Conservation (phyloP, 2,329 filamentous ascomycete species). For the Cladosporium austrohemisphaericum region DNA sequence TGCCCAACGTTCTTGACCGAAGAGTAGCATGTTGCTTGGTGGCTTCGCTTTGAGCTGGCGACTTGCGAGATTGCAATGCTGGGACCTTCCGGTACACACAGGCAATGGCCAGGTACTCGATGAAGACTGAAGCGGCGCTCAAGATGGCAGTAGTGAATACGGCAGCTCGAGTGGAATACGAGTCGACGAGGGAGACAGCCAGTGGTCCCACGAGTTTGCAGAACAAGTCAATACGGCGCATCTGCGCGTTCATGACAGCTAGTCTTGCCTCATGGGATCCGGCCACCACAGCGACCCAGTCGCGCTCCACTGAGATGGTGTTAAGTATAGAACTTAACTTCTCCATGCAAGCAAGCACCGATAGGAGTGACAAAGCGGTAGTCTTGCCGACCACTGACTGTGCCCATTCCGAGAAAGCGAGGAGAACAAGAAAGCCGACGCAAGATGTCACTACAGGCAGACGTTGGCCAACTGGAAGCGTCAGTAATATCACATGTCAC, state of each 20-base stretch:
- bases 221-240: slow-evolving; percentile 57
- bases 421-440: slow-evolving; percentile 16
- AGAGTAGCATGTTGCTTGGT: neutral
- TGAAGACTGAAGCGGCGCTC: slow-evolving; percentile 45
- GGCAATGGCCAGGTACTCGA: slow-evolving; percentile 55
- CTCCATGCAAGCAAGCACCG: slow-evolving; percentile 62
- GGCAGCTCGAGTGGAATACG: slow-evolving; percentile 47
- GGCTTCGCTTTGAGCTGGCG: neutral
- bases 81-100: slow-evolving; percentile 37
- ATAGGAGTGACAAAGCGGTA: slow-evolving; percentile 32
- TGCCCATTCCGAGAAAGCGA: neutral
- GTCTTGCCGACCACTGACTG: neutral
- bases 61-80: slow-evolving; percentile 22
- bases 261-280: slow-evolving; percentile 33
- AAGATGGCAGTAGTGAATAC: slow-evolving; percentile 50
- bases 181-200: slow-evolving; percentile 48
- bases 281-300: slow-evolving; percentile 54
- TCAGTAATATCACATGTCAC: neutral
- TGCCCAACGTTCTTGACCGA: neutral
- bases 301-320: slow-evolving; percentile 64
- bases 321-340: slow-evolving; percentile 65
- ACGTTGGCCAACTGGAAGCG: slow-evolving; percentile 25
- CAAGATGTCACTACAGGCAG: slow-evolving; percentile 27
- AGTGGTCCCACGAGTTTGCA: slow-evolving; percentile 57
- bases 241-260: slow-evolving; percentile 48